Evolutionary conservation across 164 flowering plant genomes (phyloP).

Genomic region (Vitis riparia): DNA sequence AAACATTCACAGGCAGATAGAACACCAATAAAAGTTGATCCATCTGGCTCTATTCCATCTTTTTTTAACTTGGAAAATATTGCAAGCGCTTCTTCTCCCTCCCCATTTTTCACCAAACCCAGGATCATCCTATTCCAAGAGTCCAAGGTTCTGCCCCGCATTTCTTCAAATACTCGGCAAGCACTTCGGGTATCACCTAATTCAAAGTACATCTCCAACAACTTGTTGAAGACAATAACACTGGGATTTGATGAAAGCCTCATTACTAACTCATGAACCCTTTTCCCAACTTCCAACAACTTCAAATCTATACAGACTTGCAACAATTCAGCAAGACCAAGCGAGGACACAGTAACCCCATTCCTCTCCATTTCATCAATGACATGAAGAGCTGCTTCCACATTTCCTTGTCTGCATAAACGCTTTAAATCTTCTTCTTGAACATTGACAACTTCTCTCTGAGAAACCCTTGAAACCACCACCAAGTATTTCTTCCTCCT

Average conservation of each 20-base stretch:
- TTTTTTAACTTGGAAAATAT: constrained; percentile 26
- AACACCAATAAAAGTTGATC: constrained; percentile 32
- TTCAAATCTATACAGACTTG: constrained; percentile 26
- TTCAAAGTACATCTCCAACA: constrained; percentile 26
- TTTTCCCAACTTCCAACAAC: constrained; percentile 22
- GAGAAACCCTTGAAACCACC: constrained; percentile 10
- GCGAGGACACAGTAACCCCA: constrained; percentile 12
- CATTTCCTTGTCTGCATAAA: constrained; percentile 24
- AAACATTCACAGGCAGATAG: constrained; percentile 37
- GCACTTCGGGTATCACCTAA: constrained; percentile 21
- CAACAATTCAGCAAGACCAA: constrained; percentile 15
- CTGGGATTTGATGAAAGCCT: constrained; percentile 7
- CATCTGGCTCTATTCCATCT: constrained; percentile 27
- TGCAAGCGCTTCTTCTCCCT: constrained; percentile 22
- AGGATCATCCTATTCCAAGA: constrained; percentile 29
- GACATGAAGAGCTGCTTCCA: constrained; percentile 18
- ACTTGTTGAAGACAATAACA: constrained; percentile 13
- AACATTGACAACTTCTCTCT: neutral
- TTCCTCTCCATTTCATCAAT: constrained; percentile 17
- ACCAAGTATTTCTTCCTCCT: constrained; percentile 1
- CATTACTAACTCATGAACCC: constrained; percentile 19
- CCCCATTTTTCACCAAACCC: constrained; percentile 26
- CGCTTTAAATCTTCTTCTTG: constrained; percentile 14
- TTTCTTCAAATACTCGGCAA: constrained; percentile 26
- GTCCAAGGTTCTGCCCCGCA: constrained; percentile 20